These are phyloP conservation scores for Vitis rupestris DNA, from an alignment of 164 flowering plant species.

Conservation along the genomic window DNA sequence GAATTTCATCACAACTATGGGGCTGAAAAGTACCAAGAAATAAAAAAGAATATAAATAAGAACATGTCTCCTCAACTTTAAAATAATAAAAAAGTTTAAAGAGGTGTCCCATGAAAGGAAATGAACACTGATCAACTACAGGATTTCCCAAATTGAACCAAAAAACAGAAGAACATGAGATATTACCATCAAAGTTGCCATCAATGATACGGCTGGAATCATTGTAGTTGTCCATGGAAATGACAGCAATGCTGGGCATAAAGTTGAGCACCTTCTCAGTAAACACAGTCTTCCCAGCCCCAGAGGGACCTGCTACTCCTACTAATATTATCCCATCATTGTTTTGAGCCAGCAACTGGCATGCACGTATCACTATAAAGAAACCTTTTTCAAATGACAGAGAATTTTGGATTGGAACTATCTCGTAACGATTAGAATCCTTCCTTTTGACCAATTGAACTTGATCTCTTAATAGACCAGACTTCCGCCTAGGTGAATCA, in stretches of 20 bases:
- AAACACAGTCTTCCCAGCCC: constrained; percentile 94
- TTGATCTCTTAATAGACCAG: constrained; percentile 83
- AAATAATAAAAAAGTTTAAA: no score
- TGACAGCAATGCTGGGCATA: constrained; percentile 91
- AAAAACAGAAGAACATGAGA: constrained; percentile 5
- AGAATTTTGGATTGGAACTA: constrained; percentile 63
- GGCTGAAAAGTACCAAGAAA: no score
- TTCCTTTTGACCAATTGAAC: constrained; percentile 69
- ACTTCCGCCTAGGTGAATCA: constrained; percentile 52
- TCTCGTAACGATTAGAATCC: constrained; percentile 74
- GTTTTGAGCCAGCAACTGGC: constrained; percentile 86
- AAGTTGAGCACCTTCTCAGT: constrained; percentile 91
- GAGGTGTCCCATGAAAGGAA: no score
- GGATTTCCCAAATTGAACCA: background rate
- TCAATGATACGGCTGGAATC: constrained; percentile 86
- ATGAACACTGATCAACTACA: background rate
- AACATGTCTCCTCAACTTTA: no score
- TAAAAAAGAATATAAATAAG: no score
- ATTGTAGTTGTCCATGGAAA: constrained; percentile 94
- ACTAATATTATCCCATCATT: constrained; percentile 80
- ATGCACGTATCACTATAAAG: constrained; percentile 85
- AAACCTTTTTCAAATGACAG: constrained; percentile 94
- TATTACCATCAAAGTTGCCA: constrained; percentile 91
- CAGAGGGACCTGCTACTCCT: constrained; percentile 95
- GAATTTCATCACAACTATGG: no score